Base-by-base conservation (phyloP, 305 asterid genomes). In the Euphrasia arctica region DNA sequence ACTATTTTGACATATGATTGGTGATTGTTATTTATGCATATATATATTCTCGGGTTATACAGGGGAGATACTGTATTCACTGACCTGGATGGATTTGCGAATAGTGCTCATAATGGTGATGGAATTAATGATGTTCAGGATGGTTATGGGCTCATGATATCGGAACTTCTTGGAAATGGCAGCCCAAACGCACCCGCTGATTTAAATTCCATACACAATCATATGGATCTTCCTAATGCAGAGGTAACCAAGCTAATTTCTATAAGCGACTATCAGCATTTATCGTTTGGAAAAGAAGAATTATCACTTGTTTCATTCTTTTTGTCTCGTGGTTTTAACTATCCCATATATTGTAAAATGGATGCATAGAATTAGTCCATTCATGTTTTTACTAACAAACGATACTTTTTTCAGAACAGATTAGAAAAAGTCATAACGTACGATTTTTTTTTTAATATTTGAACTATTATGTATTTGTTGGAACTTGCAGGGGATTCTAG, bases 111-210 rank as follows among this genome's bases (percentile, higher is more conserved):
- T 74, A 85, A 77, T 70, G 77, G 79, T 69, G 76, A 74, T 52
- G 91, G 74, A 67, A 77, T 79, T 68, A 78, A 86, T 14, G 94
- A 83, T 59, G 69, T 67, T 68, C 97, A 88, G 72, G 98, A 92
- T 54, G 91, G 94, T 64, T 92, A 87, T 84, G 97, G 98, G 71
- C 96, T 93, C 63, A 84, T 93, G 99, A 72, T 88, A 51, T 84
- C 97, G 0, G 99, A 90, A 64, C 74, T 88, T 73, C 95, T 93
- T 39, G 92, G 95, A 69, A 88, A 82, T 72, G 89, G 82, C 56
- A 84, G 77, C 74, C 82, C 94, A 65, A 78, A 71, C 68, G 88
- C 81, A 58, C 79, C 86, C 4, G 63, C 83, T 14, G 91, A 84
- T 69, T 76, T 92, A 70, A 83, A 80, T 77, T 69, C 94, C 55